Percentiles rank a stretch among this genome's conserved stretches.
Conservation (phyloP, 192 early-diverging fungal genomes). For the Entomortierella lignicola region DNA sequence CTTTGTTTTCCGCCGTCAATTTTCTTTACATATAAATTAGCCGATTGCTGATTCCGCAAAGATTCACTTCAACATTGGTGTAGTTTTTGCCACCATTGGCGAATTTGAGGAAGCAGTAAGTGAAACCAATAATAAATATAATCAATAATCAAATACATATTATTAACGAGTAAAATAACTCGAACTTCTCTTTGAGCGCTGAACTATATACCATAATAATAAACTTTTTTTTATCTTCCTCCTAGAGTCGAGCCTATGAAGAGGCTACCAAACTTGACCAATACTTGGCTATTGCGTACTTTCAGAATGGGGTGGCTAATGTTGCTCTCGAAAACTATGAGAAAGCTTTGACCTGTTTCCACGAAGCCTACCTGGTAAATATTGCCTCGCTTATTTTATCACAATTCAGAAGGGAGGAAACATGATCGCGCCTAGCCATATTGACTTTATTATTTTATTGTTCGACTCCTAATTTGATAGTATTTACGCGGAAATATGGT, state of each 20-base stretch:
- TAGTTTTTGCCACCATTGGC: slow-evolving; percentile 79
- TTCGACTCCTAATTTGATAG: slow-evolving; percentile 34
- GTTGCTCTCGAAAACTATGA: slow-evolving; percentile 78
- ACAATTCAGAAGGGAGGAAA: no score
- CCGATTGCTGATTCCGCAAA: slow-evolving; percentile 90
- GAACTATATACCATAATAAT: neutral
- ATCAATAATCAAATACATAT: no score
- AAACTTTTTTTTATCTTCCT: neutral
- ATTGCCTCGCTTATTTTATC: neutral
- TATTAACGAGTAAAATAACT: no score
- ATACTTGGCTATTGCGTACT: slow-evolving; percentile 93
- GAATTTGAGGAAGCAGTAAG: slow-evolving; percentile 88
- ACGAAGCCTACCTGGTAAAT: slow-evolving; percentile 79
- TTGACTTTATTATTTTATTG: slow-evolving; percentile 4
- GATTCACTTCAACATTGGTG: slow-evolving; percentile 97
- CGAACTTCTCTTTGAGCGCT: no score
- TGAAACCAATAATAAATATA: slow-evolving; percentile 23
- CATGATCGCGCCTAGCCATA: neutral
- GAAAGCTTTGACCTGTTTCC: slow-evolving; percentile 82
- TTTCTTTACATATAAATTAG: slow-evolving; percentile 46
- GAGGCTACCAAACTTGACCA: slow-evolving; percentile 82
- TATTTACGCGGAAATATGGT: slow-evolving; percentile 84
- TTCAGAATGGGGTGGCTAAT: slow-evolving; percentile 88
- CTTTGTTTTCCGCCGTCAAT: neutral
- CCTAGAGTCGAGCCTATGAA: slow-evolving; percentile 79